phyloP scores from a whole-genome alignment of 331 rosid genomes.

The Pyracantha coccinea region DNA sequence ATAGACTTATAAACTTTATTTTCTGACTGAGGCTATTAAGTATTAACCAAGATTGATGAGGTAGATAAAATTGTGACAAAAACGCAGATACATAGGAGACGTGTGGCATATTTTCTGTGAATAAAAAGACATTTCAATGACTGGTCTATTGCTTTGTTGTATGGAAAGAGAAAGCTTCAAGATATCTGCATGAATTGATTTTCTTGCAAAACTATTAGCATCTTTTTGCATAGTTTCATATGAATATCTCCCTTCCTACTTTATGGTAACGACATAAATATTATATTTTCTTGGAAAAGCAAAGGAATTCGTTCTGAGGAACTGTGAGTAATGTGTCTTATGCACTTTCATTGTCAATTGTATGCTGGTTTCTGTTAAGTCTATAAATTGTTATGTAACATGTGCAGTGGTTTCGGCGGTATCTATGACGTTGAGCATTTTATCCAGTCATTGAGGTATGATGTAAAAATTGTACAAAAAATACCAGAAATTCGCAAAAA shows the following conservation, averaged over 20 bases:
- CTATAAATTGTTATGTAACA: not conserved
- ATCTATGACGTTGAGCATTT: conserved; percentile 96
- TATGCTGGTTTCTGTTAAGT: not conserved
- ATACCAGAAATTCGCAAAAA: conserved; percentile 72
- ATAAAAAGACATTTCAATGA: too few species aligned
- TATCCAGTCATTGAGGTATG: conserved; percentile 65
- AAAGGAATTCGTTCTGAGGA: not conserved
- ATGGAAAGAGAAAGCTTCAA: not conserved
- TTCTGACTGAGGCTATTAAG: not conserved
- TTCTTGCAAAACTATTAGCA: not conserved
- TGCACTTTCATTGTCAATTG: not conserved
- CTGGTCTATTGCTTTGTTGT: not conserved
- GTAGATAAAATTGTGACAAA: not conserved
- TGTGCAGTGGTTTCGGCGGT: conserved; percentile 81
- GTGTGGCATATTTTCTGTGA: not conserved
- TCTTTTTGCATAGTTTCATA: not conserved
- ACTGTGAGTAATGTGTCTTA: not conserved
- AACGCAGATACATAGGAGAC: not conserved
- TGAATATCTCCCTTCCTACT: not conserved
- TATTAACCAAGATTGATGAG: not conserved
- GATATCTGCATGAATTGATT: not conserved
- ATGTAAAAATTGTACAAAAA: conserved; percentile 73
- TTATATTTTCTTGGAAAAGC: not conserved
- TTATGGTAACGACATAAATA: not conserved
- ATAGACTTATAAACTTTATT: not conserved